Percentiles rank a stretch among this genome's conserved stretches.
Conservation (phyloP, 345 rosid species). For the Euphorbia lathyris region DNA sequence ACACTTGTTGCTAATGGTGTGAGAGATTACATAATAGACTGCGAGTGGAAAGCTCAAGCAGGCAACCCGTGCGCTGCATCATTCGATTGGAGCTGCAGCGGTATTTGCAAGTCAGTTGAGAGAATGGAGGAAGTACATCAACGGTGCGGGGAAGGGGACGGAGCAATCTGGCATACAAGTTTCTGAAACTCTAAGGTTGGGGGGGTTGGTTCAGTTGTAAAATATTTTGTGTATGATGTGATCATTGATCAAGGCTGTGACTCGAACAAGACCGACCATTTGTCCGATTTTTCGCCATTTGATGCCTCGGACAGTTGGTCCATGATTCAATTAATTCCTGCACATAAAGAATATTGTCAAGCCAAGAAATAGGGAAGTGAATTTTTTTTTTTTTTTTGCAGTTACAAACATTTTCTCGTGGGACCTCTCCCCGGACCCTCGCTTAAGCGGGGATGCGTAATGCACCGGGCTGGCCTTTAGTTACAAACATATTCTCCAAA, state of each 20-base stretch:
- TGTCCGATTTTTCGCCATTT: conserved; percentile 44
- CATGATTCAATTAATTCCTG: conserved; percentile 36
- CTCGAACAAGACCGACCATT: conserved; percentile 20
- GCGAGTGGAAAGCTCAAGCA: conserved; percentile 37
- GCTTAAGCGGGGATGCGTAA: no score
- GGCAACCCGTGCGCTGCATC: conserved; percentile 38
- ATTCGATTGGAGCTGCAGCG: conserved; percentile 38
- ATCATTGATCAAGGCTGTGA: conserved; percentile 11
- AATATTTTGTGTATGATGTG: conserved; percentile 16
- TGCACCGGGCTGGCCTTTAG: no score
- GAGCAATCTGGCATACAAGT: conserved; percentile 69
- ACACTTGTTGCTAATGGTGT: conserved; percentile 4
- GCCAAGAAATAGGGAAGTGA: neutral
- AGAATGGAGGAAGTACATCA: conserved; percentile 34
- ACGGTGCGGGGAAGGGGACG: conserved; percentile 36
- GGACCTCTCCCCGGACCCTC: no score
- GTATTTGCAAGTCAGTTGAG: conserved; percentile 35
- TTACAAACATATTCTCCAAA: no score
- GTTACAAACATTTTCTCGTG: neutral
- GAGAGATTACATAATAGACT: conserved; percentile 15
- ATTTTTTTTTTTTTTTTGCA: neutral
- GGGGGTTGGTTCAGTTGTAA: conserved; percentile 15
- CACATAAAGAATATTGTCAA: conserved; percentile 28
- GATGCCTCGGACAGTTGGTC: conserved; percentile 37
- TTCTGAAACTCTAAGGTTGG: conserved; percentile 42